Evolutionary conservation across 352 stramenopile genomes (phyloP), one percentile per base, ranked within the genome.

Genomic region (Phytophthora aleatoria): DNA sequence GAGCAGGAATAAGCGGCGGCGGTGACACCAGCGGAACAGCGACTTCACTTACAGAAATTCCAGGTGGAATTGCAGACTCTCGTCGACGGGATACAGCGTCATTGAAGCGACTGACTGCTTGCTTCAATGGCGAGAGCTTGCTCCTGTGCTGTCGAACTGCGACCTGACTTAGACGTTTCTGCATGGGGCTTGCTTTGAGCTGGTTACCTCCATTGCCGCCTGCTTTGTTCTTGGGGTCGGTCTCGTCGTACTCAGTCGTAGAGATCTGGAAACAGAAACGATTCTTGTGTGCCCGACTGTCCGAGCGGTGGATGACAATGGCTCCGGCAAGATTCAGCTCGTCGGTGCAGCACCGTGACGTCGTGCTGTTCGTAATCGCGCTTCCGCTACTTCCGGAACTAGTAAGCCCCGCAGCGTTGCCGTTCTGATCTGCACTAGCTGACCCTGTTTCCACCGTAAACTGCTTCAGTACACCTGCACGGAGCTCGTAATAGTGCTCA

Each of bases 261-360:
- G 85, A 89, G 24, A 94, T 89, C 49, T 94, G 85, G 57, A 94
- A 94, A 38, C 83, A 94, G 47, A 87, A 93, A 1, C 78, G 79
- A 38, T 92, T 88, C 52, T 87, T 90, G 52, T 89, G 73, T 3
- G 73, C 73, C 1, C 81, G 80, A 45, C 79, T 86, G 33, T 93
- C 87, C 0, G 83, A 75, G 2, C 85, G 83, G 42, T 92, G 87
- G 45, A 95, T 88, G 24, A 95, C 84, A 41, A 95, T 94, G 1
- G 85, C 87, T 4, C 87, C 87, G 0, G 83, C 81, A 8, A 95
- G 66, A 48, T 87, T 75, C 12, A 95, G 64, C 16, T 83, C 81
- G 48, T 91, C 81, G 0, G 75, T 90, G 33, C 83, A 92, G 31
- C 54, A 69, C n/a, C 67, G 60, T 11, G 45, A 45, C 16, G 58